Evolutionary conservation across 1,139 yeast genomes (phyloP).

Genomic region (Suzukiozyma palmioleophila): DNA sequence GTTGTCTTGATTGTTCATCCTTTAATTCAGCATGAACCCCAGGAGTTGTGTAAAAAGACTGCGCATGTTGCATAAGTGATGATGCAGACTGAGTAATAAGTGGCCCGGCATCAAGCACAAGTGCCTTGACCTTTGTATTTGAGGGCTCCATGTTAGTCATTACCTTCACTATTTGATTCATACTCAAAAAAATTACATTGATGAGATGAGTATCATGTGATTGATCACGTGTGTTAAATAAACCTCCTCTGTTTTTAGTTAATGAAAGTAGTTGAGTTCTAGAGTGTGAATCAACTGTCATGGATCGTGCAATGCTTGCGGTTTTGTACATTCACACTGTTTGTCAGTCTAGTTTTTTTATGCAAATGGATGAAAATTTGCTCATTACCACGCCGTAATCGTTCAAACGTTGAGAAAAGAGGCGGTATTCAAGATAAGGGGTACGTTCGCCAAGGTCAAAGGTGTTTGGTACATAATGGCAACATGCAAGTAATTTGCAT

Average conservation of each 20-base stretch:
- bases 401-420: too few relatives aligned
- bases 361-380: too few relatives aligned
- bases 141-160: background rate
- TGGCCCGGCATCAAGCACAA: constrained; percentile 94
- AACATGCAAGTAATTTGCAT: too few relatives aligned
- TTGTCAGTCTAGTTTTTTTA: too few relatives aligned
- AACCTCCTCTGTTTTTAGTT: background rate
- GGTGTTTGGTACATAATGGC: too few relatives aligned
- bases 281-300: too few relatives aligned
- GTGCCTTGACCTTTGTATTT: constrained; percentile 35
- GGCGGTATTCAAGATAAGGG: too few relatives aligned
- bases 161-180: background rate
- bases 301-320: too few relatives aligned
- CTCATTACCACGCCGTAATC: too few relatives aligned
- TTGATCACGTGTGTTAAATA: background rate
- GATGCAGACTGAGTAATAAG: constrained; percentile 82
- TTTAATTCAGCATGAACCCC: constrained; percentile 83
- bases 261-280: too few relatives aligned
- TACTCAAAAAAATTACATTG: background rate
- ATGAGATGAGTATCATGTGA: background rate
- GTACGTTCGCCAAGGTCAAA: too few relatives aligned
- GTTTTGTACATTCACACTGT: too few relatives aligned
- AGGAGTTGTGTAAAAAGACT: constrained; percentile 78
- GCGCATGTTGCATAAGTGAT: constrained; percentile 65
- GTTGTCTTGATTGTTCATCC: constrained; percentile 80